Conservation (phyloP, 148 eudicot genomes). For the Pouteria glomerata region DNA sequence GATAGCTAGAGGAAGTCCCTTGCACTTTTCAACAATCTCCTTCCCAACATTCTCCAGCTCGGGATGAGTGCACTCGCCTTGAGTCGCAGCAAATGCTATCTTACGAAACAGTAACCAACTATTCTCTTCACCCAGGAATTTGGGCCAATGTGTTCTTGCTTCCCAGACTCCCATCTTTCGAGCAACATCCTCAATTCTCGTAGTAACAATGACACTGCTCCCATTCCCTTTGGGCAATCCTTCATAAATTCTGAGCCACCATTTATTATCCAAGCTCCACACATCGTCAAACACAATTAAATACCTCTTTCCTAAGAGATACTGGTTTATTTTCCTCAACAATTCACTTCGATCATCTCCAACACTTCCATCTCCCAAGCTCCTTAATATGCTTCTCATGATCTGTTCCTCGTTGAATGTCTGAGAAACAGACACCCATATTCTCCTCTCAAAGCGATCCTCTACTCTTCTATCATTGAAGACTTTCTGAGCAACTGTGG, state of each 20-base stretch:
- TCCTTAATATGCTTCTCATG: conserved; percentile 44
- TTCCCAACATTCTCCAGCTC: conserved; percentile 37
- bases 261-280: conserved; percentile 33
- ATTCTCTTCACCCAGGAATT: conserved; percentile 31
- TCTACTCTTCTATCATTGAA: conserved; percentile 37
- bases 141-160: conserved; percentile 33
- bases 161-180: conserved; percentile 36
- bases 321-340: conserved; percentile 41
- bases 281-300: conserved; percentile 57
- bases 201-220: conserved; percentile 44
- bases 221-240: conserved; percentile 44
- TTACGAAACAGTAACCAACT: conserved; percentile 48
- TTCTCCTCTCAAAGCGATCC: conserved; percentile 43
- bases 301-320: conserved; percentile 44
- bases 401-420: conserved; percentile 38
- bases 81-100: conserved; percentile 40
- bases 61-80: conserved; percentile 22
- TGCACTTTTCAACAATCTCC: conserved; percentile 44
- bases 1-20: conserved; percentile 53
- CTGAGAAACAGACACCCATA: conserved; percentile 59
- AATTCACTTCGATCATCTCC: conserved; percentile 40
- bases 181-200: conserved; percentile 43
- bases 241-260: conserved; percentile 40
- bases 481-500: conserved; percentile 46
- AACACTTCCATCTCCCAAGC: conserved; percentile 44